Evolutionary conservation across 2,329 filamentous ascomycete species (phyloP).

Genomic region (Triangularia verruculosa): DNA sequence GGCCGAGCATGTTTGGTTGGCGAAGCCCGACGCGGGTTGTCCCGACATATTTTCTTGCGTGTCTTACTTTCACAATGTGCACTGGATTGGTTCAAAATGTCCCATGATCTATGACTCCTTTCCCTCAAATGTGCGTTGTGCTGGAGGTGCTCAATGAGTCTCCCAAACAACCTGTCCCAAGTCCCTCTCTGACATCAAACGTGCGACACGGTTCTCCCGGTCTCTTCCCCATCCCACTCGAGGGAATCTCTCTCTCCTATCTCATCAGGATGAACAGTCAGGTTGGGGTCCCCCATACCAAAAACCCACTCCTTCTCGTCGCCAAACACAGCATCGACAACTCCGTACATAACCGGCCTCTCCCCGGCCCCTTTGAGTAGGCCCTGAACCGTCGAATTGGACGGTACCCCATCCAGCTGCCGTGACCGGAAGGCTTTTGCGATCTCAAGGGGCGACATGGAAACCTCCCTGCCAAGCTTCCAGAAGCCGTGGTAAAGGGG

Average conservation of each 20-base stretch:
- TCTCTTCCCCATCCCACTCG: background rate
- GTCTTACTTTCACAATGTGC: no score
- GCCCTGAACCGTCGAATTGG: background rate
- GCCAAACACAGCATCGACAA: background rate
- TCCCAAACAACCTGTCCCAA: no score
- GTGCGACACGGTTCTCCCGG: no score
- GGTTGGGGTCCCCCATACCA: background rate
- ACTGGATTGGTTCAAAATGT: no score
- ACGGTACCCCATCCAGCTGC: background rate
- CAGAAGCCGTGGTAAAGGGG: conserved; percentile 5
- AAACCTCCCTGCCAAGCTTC: conserved; percentile 3
- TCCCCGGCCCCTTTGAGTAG: conserved; percentile 1
- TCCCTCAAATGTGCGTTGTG: no score
- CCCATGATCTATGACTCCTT: no score
- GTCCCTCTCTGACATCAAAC: no score
- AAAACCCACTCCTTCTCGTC: background rate
- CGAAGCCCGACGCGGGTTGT: no score
- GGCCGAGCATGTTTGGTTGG: no score
- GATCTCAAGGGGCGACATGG: conserved; percentile 1
- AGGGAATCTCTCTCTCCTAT: background rate
- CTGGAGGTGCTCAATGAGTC: no score
- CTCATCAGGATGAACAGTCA: background rate
- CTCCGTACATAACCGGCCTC: background rate
- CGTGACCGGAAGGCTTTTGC: background rate
- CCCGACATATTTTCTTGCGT: no score